phyloP scores from a whole-genome alignment of 495 filamentous ascomycete genomes.

The Podospora australis region DNA sequence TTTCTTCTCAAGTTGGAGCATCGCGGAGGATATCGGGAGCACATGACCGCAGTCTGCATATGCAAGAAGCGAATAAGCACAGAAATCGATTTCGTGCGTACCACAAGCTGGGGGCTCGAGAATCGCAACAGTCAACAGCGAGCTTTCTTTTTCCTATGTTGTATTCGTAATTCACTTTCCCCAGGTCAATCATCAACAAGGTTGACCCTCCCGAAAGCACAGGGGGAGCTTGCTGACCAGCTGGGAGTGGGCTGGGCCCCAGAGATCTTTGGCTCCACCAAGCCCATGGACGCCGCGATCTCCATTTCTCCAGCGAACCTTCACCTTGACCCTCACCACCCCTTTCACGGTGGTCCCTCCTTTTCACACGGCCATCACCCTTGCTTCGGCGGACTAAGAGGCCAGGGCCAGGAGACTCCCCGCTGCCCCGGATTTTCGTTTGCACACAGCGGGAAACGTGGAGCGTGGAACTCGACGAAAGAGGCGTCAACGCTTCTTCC shows the following conservation, averaged over 20 bases:
- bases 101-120: too few relatives aligned
- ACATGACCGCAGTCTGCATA: neutral
- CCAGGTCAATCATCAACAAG: neutral
- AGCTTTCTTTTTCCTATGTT: too few relatives aligned
- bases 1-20: slow-evolving; percentile 11
- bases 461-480: neutral
- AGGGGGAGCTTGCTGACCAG: neutral
- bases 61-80: neutral
- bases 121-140: too few relatives aligned
- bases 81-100: too few relatives aligned
- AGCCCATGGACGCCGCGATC: neutral
- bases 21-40: slow-evolving; percentile 8
- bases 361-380: too few relatives aligned
- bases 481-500: neutral
- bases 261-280: neutral
- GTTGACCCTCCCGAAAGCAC: neutral
- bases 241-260: too few relatives aligned
- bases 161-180: too few relatives aligned
- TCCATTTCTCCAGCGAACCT: too few relatives aligned
- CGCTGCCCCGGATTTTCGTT: neutral
- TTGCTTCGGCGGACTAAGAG: too few relatives aligned
- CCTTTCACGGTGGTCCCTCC: too few relatives aligned
- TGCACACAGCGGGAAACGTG: neutral
- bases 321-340: too few relatives aligned
- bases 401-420: too few relatives aligned